Evolutionary conservation across 257 asterid species (phyloP).

Genomic region (Petunia axillaris): DNA sequence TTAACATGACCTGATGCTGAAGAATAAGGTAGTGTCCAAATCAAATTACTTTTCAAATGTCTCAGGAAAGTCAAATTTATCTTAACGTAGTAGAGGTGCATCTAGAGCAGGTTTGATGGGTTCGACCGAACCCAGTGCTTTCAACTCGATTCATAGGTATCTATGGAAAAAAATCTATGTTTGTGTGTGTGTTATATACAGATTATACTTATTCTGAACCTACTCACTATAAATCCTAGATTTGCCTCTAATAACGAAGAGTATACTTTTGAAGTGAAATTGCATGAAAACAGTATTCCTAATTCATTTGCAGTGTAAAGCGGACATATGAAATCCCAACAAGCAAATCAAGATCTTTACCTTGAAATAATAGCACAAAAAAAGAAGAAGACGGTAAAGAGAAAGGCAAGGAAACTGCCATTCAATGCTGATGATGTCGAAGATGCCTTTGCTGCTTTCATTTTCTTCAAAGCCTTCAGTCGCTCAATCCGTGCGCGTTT

Average conservation of each 20-base stretch:
- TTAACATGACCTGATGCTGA: not conserved
- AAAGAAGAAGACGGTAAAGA: slow-evolving; percentile 70
- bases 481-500: slow-evolving; percentile 83
- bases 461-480: slow-evolving; percentile 74
- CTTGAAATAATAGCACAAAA: slow-evolving; percentile 65
- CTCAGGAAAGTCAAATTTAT: not conserved
- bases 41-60: not conserved
- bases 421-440: slow-evolving; percentile 47
- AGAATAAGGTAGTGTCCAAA: not conserved
- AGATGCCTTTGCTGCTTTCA: slow-evolving; percentile 58
- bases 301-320: not conserved
- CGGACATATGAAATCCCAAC: slow-evolving; percentile 12
- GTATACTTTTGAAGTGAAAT: not conserved
- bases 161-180: too few relatives aligned
- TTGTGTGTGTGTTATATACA: too few relatives aligned
- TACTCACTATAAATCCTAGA: too few relatives aligned
- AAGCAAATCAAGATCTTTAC: slow-evolving; percentile 36
- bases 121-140: too few relatives aligned
- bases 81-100: not conserved
- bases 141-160: too few relatives aligned
- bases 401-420: slow-evolving; percentile 65
- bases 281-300: not conserved
- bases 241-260: not conserved
- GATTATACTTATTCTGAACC: too few relatives aligned
- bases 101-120: too few relatives aligned